A percentile compares a stretch with the other conserved stretches of the same genome.
These are phyloP conservation scores for Hirschioporus abietinus DNA, from an alignment of 768 basidiomycete genomes.

Conservation along the genomic window DNA sequence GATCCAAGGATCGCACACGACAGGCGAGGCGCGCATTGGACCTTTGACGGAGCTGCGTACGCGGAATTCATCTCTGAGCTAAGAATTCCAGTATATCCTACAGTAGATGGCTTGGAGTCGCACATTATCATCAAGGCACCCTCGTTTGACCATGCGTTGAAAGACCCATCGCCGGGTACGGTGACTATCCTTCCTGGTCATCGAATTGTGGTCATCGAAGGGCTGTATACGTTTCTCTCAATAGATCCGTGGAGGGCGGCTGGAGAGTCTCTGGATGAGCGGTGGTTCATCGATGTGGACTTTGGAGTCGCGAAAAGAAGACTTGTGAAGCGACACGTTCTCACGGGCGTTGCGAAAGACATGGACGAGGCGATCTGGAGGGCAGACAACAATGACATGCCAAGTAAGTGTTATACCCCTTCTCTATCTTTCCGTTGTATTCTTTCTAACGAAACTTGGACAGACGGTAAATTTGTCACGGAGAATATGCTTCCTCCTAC, in stretches of 20 bases:
- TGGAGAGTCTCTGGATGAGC: constrained; percentile 62
- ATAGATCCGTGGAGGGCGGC: constrained; percentile 68
- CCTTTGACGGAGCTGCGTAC: constrained; percentile 77
- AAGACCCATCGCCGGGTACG: constrained; percentile 70
- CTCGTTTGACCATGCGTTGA: constrained; percentile 81
- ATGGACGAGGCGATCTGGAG: constrained; percentile 61
- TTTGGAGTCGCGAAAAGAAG: constrained; percentile 49
- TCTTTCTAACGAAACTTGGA: not conserved
- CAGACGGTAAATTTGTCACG: constrained; percentile 40
- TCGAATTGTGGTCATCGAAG: constrained; percentile 82
- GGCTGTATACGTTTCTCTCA: constrained; percentile 80
- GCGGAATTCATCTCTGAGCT: constrained; percentile 59
- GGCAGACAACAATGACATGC: constrained; percentile 72
- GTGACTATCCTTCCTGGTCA: constrained; percentile 55
- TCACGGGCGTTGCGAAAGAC: constrained; percentile 67
- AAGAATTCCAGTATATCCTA: constrained; percentile 29
- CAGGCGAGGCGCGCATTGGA: constrained; percentile 85
- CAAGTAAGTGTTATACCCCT: constrained; percentile 42
- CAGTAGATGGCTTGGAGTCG: constrained; percentile 5
- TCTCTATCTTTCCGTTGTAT: constrained; percentile 17
- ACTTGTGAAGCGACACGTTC: constrained; percentile 68
- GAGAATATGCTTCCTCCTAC: constrained; percentile 36
- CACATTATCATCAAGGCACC: constrained; percentile 52
- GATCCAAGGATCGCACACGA: constrained; percentile 76
- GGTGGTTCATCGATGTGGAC: constrained; percentile 68